Conservation (phyloP, 2,329 filamentous ascomycete species). For the Blumeriella jaapii region DNA sequence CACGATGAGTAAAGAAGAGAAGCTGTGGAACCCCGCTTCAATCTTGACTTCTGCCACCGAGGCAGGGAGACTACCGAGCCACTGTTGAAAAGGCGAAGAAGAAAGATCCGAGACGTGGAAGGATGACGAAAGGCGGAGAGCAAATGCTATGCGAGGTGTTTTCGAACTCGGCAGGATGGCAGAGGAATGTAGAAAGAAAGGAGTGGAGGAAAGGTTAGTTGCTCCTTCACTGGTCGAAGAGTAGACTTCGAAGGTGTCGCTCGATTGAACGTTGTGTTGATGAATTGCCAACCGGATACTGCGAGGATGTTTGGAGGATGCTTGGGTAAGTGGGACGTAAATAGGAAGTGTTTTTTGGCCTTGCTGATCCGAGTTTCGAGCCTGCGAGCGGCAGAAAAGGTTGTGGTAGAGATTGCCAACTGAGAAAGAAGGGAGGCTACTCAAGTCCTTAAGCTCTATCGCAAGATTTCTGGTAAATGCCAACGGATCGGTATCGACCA, state of each 20-base stretch:
- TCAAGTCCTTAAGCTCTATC: constrained; percentile 14
- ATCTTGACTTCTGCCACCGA: constrained; percentile 17
- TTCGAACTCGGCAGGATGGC: constrained; percentile 4
- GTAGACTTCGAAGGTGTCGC: constrained; percentile 9
- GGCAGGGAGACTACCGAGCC: constrained; percentile 14
- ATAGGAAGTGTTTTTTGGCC: constrained; percentile 8
- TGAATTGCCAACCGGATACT: constrained; percentile 16
- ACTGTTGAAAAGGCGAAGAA: constrained; percentile 14
- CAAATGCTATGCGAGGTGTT: constrained; percentile 16
- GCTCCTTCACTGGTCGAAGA: not conserved
- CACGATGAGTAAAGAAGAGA: constrained; percentile 17
- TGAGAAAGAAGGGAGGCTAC: constrained; percentile 16
- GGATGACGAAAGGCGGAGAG: constrained; percentile 13
- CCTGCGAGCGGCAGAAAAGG: constrained; percentile 14
- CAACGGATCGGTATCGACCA: constrained; percentile 3
- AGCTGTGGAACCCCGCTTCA: constrained; percentile 18
- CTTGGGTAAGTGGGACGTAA: constrained; percentile 13
- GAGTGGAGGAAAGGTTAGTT: constrained; percentile 4
- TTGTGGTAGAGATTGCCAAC: constrained; percentile 19
- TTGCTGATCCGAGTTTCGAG: constrained; percentile 7
- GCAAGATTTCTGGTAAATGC: constrained; percentile 13
- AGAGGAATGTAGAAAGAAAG: constrained; percentile 14
- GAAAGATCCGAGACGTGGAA: constrained; percentile 12
- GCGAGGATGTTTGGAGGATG: constrained; percentile 8
- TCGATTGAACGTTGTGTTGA: constrained; percentile 1